phyloP scores from a whole-genome alignment of 768 basidiomycete genomes.

The Termitomyces bulborhizus region DNA sequence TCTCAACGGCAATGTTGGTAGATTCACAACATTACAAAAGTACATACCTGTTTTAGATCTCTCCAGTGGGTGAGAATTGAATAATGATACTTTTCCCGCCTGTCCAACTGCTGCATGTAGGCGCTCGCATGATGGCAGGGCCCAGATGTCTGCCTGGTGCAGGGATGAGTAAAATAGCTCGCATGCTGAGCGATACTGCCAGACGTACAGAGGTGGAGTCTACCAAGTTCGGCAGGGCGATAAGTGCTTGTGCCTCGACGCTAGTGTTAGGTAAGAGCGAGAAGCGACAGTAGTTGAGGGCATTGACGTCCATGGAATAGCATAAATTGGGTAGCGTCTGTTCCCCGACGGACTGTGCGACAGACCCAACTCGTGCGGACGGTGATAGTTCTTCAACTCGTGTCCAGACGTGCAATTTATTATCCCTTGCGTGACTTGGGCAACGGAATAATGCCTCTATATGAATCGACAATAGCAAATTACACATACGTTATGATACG shows the following conservation, averaged over 20 bases:
- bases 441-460: not conserved
- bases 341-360: constrained; percentile 34
- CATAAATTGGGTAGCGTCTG: constrained; percentile 43
- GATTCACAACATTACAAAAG: not conserved
- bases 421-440: constrained; percentile 76
- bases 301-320: constrained; percentile 84
- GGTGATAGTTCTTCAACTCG: constrained; percentile 38
- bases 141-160: constrained; percentile 81
- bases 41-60: constrained; percentile 49
- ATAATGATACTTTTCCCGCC: constrained; percentile 27
- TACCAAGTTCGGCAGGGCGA: constrained; percentile 84
- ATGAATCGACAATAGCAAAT: not conserved
- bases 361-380: constrained; percentile 47
- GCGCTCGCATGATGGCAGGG: constrained; percentile 58
- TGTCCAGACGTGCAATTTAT: constrained; percentile 75
- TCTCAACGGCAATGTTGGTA: not conserved
- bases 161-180: not conserved
- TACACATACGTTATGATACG: constrained; percentile 70
- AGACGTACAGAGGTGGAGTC: constrained; percentile 49
- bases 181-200: not conserved
- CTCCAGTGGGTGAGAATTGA: constrained; percentile 41
- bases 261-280: constrained; percentile 43
- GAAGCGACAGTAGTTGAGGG: constrained; percentile 91
- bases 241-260: constrained; percentile 33
- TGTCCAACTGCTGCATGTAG: constrained; percentile 85